A percentile compares a stretch with the other conserved stretches of the same genome.
phyloP scores from a whole-genome alignment of 257 asterid species.

The Plantago ovata region DNA sequence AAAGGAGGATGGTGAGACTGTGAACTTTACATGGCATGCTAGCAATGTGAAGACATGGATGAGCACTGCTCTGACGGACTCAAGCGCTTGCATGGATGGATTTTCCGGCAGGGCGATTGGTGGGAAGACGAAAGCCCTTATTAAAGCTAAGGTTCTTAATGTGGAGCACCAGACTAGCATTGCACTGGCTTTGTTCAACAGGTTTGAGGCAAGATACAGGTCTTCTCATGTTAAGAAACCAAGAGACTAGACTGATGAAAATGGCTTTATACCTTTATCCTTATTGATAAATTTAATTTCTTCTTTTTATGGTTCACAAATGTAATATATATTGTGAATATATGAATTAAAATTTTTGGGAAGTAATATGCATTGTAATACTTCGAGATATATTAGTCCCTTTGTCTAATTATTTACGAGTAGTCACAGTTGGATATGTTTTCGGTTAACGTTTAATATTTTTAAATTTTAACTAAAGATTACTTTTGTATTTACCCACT shows the following conservation, averaged over 20 bases:
- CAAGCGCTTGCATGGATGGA: constrained; percentile 59
- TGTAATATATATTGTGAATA: constrained; percentile 13
- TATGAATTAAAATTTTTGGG: constrained; percentile 29
- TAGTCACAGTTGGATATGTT: too few relatives aligned
- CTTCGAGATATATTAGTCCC: too few relatives aligned
- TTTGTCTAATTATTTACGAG: too few relatives aligned
- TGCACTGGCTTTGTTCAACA: constrained; percentile 63
- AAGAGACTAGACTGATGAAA: neutral
- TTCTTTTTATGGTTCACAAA: constrained; percentile 21
- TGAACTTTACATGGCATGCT: constrained; percentile 43
- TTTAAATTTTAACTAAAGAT: too few relatives aligned
- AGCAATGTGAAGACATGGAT: constrained; percentile 72
- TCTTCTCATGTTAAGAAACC: constrained; percentile 25
- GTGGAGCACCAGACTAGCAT: constrained; percentile 68
- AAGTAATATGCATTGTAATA: neutral
- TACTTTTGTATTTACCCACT: too few relatives aligned
- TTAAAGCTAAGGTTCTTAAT: constrained; percentile 49
- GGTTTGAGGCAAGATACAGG: constrained; percentile 50
- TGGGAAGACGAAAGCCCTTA: constrained; percentile 43
- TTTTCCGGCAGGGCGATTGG: constrained; percentile 52
- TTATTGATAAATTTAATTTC: constrained; percentile 11
- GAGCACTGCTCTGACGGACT: constrained; percentile 73
- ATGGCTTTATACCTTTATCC: constrained; percentile 5
- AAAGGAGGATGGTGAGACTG: constrained; percentile 26
- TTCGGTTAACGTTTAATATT: too few relatives aligned